Percentiles rank a stretch among this genome's conserved stretches.
Conservation (phyloP, 2,329 filamentous ascomycete genomes). For the Fusarium austroafricanum region DNA sequence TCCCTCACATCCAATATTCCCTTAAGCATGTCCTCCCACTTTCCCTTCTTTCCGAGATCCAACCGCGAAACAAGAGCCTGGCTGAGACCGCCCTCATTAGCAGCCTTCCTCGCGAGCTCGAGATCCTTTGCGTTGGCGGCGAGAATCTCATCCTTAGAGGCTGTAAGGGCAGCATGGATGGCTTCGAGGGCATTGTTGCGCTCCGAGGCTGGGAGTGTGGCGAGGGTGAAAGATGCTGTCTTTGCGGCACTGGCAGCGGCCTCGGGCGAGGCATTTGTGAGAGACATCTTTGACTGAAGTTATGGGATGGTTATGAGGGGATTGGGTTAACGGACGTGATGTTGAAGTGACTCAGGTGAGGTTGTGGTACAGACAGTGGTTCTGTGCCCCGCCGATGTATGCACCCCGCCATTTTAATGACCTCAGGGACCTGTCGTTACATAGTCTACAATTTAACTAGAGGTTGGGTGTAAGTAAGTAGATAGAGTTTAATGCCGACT, state of each 20-base stretch:
- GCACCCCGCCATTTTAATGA: conserved; percentile 41
- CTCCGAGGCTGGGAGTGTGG: conserved; percentile 78
- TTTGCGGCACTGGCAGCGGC: conserved; percentile 84
- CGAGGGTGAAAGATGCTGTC: conserved; percentile 82
- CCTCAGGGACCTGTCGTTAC: background rate
- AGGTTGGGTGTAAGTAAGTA: background rate
- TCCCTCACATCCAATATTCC: conserved; percentile 89
- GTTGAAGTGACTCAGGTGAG: conserved; percentile 29
- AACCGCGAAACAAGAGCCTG: conserved; percentile 88
- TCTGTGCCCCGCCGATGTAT: conserved; percentile 38
- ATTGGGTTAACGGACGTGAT: conserved; percentile 6
- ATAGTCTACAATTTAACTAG: background rate
- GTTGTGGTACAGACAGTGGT: background rate
- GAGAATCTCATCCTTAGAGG: conserved; percentile 79
- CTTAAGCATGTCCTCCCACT: conserved; percentile 98
- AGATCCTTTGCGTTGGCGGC: conserved; percentile 89
- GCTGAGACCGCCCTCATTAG: conserved; percentile 79
- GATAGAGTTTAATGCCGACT: background rate
- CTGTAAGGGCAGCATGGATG: conserved; percentile 81
- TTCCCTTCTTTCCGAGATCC: conserved; percentile 86
- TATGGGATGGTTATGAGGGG: conserved; percentile 7
- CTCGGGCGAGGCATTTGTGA: conserved; percentile 84
- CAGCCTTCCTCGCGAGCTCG: conserved; percentile 77
- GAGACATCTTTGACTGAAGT: conserved; percentile 72
- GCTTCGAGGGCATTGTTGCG: conserved; percentile 88